phyloP scores from a whole-genome alignment of 176 grass and related monocot genomes.

The Saccharum spontaneum region DNA sequence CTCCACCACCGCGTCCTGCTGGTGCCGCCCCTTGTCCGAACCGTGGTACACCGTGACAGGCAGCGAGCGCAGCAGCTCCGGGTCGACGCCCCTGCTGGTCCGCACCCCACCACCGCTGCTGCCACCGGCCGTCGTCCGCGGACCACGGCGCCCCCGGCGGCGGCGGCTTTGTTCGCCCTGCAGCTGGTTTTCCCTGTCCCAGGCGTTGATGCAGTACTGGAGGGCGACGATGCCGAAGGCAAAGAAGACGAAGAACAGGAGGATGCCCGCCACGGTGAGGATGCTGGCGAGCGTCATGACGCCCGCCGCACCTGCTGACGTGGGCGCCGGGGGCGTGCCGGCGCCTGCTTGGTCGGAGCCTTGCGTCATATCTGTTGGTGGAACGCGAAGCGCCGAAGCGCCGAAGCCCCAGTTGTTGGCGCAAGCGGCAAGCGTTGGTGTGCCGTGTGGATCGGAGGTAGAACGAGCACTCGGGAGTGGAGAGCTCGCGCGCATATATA shows the following conservation, averaged over 20 bases:
- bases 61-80: slow-evolving; percentile 45
- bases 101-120: neutral
- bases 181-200: neutral
- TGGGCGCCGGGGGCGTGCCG: too few species aligned
- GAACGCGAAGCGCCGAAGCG: too few species aligned
- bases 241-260: slow-evolving; percentile 10
- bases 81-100: neutral
- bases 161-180: too few species aligned
- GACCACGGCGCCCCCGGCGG: neutral
- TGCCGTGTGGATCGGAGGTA: neutral
- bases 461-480: neutral
- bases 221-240: slow-evolving; percentile 13
- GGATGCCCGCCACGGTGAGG: neutral
- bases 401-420: too few species aligned
- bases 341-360: too few species aligned
- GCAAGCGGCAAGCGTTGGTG: too few species aligned
- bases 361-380: too few species aligned
- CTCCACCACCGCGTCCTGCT: slow-evolving; percentile 42
- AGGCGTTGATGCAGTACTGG: slow-evolving; percentile 3
- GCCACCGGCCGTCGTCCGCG: neutral
- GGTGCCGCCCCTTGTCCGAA: neutral
- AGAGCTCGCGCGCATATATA: neutral
- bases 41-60: slow-evolving; percentile 32
- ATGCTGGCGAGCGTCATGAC: neutral
- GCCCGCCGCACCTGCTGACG: too few species aligned